Base-by-base conservation (phyloP, 768 basidiomycete species). In the Kwoniella mangroviensis region DNA sequence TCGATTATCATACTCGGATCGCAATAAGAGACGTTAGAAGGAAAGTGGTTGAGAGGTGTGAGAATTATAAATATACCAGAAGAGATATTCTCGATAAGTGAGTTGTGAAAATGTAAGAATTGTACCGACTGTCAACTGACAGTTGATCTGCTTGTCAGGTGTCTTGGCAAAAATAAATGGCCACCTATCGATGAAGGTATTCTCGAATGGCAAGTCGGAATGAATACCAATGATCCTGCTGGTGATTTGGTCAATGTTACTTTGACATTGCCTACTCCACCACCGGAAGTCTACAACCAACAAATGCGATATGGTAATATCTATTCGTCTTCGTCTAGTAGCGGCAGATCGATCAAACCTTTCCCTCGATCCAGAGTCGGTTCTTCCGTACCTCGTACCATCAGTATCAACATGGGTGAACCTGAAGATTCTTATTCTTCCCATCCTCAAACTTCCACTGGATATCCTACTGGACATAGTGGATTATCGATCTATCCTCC, bases 61-160 rank as follows among this genome's bases (percentile, higher is more conserved):
- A 83, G 74, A 83, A 83, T 63, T 83, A 83, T 76, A 83, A 83
- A 71, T 83, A 83, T 66, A 83, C 82, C 58, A 73, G 82, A 24
- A 65, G 82, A 24, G 82, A 83, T 70, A 69, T 83, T 13, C 70
- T 83, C 26, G 81, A 83, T 74, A 81, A 81, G 82, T 83, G 70
- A 78, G 81, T 73, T n/a, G 6, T 3, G 10, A 13, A 13, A n/a
- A 9, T 15, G 41, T 59, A 5, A 59, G 15, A 21, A 15, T 40
- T 21, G 21, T 28, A 4, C 28, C 4, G 45, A 45, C 55, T 67
- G 56, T 72, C 7, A 2, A 42, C 68, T 69, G 19, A 63, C 61
- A 12, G 6, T 42, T n/a, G 19, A n/a, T 49, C 45, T 41, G 9
- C 2, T 34, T 1, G 34, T 22, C 64, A 83, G 82, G 65, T 60